phyloP scores from a whole-genome alignment of 2,329 filamentous ascomycete species.

The Ophiostoma sp. region DNA sequence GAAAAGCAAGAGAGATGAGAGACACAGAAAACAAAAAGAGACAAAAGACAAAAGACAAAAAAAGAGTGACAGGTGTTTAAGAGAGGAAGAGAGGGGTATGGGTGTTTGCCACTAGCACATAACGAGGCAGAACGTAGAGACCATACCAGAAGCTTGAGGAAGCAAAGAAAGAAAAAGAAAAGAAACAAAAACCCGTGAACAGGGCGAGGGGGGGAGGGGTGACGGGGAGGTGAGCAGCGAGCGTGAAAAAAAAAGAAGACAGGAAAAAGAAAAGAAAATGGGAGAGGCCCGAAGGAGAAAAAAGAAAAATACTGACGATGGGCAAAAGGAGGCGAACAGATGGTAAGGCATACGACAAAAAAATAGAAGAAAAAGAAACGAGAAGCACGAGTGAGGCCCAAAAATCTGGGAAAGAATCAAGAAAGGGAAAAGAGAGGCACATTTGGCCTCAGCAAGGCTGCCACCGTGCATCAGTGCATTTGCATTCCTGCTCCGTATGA shows the following conservation, averaged over 20 bases:
- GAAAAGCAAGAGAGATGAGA: neutral
- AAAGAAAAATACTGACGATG: neutral
- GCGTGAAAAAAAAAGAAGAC: neutral
- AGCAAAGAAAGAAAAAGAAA: constrained; percentile 3
- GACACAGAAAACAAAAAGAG: neutral
- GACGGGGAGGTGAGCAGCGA: neutral
- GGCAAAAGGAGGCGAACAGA: neutral
- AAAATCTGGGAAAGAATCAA: neutral
- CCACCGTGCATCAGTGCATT: neutral
- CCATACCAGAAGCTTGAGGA: neutral
- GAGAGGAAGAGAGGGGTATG: neutral
- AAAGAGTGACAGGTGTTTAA: neutral
- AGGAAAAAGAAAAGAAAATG: neutral
- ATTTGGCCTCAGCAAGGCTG: constrained; percentile 9
- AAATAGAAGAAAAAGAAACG: constrained; percentile 1
- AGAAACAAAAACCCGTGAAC: constrained; percentile 4
- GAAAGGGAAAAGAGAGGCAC: neutral
- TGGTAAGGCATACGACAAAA: neutral
- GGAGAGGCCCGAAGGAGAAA: neutral
- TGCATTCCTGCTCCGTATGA: constrained; percentile 1
- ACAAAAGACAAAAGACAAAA: neutral
- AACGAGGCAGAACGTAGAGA: neutral
- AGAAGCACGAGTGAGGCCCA: neutral
- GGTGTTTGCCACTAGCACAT: neutral
- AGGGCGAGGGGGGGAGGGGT: neutral